Base-by-base conservation (phyloP, 345 rosid genomes). In the Pistacia integerrima region DNA sequence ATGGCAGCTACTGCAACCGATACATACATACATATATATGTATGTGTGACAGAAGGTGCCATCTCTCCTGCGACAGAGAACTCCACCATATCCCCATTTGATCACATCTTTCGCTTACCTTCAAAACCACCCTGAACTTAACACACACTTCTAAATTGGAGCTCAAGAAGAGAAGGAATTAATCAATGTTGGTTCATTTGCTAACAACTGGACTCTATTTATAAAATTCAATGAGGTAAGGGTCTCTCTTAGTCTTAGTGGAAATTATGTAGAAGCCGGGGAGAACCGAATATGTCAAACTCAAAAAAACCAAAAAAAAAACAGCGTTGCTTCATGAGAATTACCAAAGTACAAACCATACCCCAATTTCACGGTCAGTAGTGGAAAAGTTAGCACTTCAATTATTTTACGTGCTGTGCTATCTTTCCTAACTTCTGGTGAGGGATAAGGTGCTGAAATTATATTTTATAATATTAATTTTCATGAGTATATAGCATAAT, bases 31-130 rank as follows among this genome's bases (percentile, higher is more conserved):
- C 0, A 22, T 22, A 25, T 25, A 25, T 25, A 25, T 25, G 1
- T 25, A 1, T 25, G 25, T 25, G 62, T 58, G 62, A 58, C 62
- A 58, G 62, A n/a, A 58, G 12, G 62, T 9, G 62, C 20, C 62
- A 58, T 58, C 62, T 58, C 62, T 8, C 12, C 62, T 58, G 62
- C 30, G 62, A 58, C 62, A 58, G 62, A 58, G 62, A 20, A 30
- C 62, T 58, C 62, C 62, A 58, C 62, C 62, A 58, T n/a, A 58
- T 22, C 30, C 62, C 30, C 9, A 58, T 20, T 4, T 54, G 6
- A 0, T 16, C 62, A 58, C 12, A 58, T 58, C 28, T 20, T 56
- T 56, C 59, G 17, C 22, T 18, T 5, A 58, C 62, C 30, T 54
- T 54, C 20, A 54, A 54, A 18, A 16, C n/a, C 18, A 13, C 57